Base-by-base conservation (phyloP, 148 eudicot genomes). In the Chenopodium suecicum region DNA sequence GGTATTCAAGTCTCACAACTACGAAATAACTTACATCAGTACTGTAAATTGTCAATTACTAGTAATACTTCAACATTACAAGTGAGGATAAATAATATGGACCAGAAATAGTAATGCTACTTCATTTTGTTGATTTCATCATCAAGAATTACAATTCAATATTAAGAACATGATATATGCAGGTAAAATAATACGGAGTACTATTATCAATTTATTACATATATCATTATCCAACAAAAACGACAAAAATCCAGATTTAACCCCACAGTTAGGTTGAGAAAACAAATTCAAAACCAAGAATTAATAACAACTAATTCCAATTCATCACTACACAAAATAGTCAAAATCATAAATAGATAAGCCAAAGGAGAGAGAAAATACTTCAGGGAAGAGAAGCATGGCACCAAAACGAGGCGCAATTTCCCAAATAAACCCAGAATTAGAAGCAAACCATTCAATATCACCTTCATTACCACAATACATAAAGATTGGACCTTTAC, bases 401-500 rank as follows among this genome's bases (percentile, higher is more conserved):
- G 98, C 95, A 29, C 90, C 86, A 77, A 94, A 94, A 9, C 81
- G 89, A 71, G 95, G 94, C 4, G 97, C 98, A 54, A 91, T 68
- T 65, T 94, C 98, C 95, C 97, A 93, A 19, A 94, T 86, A 70
- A 94, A 85, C 1, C 98, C 98, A 5, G 97, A 88, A 79, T 93
- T 93, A 32, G 80, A 78, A 48, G 98, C 98, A 69, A 93, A 93
- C 98, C 97, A 94, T 70, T 84, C 94, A 46, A 94, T 94, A 44
- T 93, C 90, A 9, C 98, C 98, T 77, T 94, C 98, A 68, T 93
- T 93, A 3, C 98, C 98, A 32, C 97, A 93, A 79, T 94, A 94
- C 82, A 94, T 74, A 82, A 94, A 94, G 54, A 94, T 93, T 23
- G 98, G 97, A 1, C 89, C 98, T 74, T 27, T 56, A 1, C 80